These are phyloP conservation scores for Bruguiera parviflora DNA, from an alignment of 345 rosid genomes.

Conservation along the genomic window DNA sequence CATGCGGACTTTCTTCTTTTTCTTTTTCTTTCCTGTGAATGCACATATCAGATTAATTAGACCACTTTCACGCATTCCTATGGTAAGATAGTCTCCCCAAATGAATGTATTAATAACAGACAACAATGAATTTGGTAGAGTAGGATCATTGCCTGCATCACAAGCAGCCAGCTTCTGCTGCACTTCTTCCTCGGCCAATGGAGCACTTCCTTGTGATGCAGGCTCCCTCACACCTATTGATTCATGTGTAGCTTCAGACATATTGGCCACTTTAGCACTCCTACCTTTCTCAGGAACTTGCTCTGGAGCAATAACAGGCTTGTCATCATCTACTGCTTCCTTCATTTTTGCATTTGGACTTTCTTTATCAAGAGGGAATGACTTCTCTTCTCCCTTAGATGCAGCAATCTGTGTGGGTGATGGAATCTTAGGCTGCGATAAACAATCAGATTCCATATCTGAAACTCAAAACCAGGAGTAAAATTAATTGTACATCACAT, in stretches of 20 bases:
- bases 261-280: conserved; percentile 45
- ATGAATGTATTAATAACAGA: neutral
- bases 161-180: conserved; percentile 31
- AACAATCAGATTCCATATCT: conserved; percentile 55
- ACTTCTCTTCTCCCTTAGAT: conserved; percentile 63
- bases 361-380: conserved; percentile 33
- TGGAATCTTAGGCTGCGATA: conserved; percentile 57
- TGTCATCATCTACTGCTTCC: conserved; percentile 40
- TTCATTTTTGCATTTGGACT: conserved; percentile 26
- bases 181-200: conserved; percentile 28
- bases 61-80: neutral
- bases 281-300: conserved; percentile 41
- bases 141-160: conserved; percentile 19
- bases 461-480: neutral
- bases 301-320: conserved; percentile 38
- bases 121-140: neutral
- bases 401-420: conserved; percentile 76
- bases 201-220: conserved; percentile 52
- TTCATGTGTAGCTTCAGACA: conserved; percentile 63
- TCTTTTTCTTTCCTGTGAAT: conserved; percentile 67
- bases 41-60: neutral
- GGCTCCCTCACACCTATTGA: conserved; percentile 69
- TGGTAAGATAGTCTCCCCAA: no score
- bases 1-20: conserved; percentile 67
- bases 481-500: neutral